These are phyloP conservation scores for Yamadazyma jaroonii DNA, from an alignment of 1,139 yeast genomes.

Conservation along the genomic window DNA sequence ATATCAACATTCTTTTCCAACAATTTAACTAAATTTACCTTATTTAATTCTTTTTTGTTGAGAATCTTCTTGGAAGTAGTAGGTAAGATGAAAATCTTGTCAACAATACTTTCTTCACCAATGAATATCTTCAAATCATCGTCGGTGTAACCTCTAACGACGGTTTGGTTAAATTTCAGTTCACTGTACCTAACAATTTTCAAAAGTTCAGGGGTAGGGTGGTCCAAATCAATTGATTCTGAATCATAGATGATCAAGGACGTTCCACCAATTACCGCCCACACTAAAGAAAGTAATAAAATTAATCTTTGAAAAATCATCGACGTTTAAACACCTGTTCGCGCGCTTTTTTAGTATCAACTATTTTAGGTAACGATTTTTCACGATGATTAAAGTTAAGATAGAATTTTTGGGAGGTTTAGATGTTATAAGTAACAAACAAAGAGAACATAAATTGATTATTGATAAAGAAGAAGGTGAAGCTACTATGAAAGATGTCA, in stretches of 20 bases:
- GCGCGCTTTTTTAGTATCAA: neutral
- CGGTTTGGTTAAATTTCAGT: constrained; percentile 11
- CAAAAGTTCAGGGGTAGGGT: constrained; percentile 17
- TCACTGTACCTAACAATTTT: constrained; percentile 22
- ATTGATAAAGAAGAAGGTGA: constrained; percentile 41
- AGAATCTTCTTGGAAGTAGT: constrained; percentile 32
- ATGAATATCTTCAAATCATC: constrained; percentile 24
- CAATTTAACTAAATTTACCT: constrained; percentile 42
- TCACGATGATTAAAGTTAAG: constrained; percentile 28
- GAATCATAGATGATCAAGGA: constrained; percentile 36
- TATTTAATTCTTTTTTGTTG: constrained; percentile 31
- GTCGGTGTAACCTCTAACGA: constrained; percentile 23
- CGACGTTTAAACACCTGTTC: constrained; percentile 4
- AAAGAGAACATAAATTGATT: constrained; percentile 45
- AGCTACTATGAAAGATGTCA: constrained; percentile 55
- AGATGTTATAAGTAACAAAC: constrained; percentile 59
- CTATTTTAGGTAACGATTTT: neutral
- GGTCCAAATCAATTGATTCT: constrained; percentile 20
- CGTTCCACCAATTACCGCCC: constrained; percentile 14
- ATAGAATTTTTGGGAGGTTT: constrained; percentile 64
- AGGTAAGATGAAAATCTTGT: constrained; percentile 40
- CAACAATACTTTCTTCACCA: constrained; percentile 26
- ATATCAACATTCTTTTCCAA: constrained; percentile 82
- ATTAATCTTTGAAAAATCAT: constrained; percentile 8
- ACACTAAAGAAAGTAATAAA: constrained; percentile 11